phyloP scores from a whole-genome alignment of 2,329 filamentous ascomycete species.

The Rutstroemia sydowiana region DNA sequence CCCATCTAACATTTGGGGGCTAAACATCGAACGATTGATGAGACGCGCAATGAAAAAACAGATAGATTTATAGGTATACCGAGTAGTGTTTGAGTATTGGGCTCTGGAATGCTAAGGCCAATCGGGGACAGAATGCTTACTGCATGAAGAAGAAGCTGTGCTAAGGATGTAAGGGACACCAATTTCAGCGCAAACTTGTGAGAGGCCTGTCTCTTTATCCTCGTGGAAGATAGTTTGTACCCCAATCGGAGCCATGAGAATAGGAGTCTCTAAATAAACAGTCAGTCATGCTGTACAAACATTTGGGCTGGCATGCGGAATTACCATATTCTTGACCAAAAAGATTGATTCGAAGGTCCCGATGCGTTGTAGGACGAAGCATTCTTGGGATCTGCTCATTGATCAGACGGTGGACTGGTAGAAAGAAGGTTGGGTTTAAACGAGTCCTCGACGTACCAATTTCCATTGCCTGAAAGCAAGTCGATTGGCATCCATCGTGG shows the following conservation, averaged over 20 bases:
- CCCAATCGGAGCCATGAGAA: conserved; percentile 61
- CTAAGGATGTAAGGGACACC: conserved; percentile 60
- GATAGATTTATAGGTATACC: no score
- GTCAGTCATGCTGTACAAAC: background rate
- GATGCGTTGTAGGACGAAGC: conserved; percentile 37
- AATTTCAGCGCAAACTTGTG: conserved; percentile 52
- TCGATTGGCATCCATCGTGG: conserved; percentile 57
- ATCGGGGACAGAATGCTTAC: no score
- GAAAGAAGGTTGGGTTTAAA: background rate
- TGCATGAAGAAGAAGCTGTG: conserved; percentile 45
- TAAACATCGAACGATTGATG: no score
- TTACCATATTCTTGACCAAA: conserved; percentile 43
- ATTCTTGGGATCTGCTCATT: conserved; percentile 45
- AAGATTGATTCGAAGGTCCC: conserved; percentile 33
- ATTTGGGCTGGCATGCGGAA: background rate
- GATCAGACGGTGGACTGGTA: background rate
- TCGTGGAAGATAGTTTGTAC: conserved; percentile 61
- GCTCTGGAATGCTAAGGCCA: no score
- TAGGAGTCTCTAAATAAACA: conserved; percentile 31
- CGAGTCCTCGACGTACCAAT: conserved; percentile 38
- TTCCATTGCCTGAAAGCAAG: conserved; percentile 58
- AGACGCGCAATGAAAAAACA: no score
- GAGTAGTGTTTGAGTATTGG: no score
- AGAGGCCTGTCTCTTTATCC: conserved; percentile 57
- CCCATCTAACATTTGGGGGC: no score